phyloP scores from a whole-genome alignment of 768 basidiomycete genomes.

The Chalciporus sphaerocephalus region DNA sequence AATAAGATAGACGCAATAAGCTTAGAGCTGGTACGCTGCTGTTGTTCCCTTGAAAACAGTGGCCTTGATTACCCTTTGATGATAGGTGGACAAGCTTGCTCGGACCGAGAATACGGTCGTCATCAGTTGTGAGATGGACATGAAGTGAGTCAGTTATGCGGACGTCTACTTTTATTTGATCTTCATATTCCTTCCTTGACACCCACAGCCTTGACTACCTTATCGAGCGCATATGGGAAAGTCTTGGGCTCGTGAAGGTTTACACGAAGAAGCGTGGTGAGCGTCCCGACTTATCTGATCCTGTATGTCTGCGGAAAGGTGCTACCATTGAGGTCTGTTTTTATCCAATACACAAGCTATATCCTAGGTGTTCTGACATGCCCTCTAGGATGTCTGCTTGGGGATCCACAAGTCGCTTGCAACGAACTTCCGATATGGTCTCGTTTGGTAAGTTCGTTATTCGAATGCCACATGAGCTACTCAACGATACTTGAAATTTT shows the following conservation, averaged over 20 bases:
- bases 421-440: constrained; percentile 87
- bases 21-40: constrained; percentile 50
- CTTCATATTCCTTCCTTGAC: no score
- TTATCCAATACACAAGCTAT: no score
- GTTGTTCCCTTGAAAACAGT: neutral
- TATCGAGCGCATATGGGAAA: constrained; percentile 74
- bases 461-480: neutral
- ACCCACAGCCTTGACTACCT: constrained; percentile 59
- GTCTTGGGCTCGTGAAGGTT: constrained; percentile 79
- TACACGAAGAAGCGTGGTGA: constrained; percentile 98
- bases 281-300: constrained; percentile 87
- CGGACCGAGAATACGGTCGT: constrained; percentile 83
- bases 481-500: constrained; percentile 3
- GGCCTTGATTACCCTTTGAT: constrained; percentile 1
- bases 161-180: constrained; percentile 1
- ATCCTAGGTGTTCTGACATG: no score
- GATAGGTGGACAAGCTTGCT: constrained; percentile 69
- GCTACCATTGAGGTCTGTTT: constrained; percentile 82
- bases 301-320: constrained; percentile 84
- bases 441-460: constrained; percentile 70
- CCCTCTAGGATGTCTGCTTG: constrained; percentile 78
- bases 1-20: constrained; percentile 95
- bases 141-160: constrained; percentile 57
- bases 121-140: constrained; percentile 91
- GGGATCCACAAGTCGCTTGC: constrained; percentile 89